Conservation (phyloP, 1,139 yeast genomes). For the Candida sojae region DNA sequence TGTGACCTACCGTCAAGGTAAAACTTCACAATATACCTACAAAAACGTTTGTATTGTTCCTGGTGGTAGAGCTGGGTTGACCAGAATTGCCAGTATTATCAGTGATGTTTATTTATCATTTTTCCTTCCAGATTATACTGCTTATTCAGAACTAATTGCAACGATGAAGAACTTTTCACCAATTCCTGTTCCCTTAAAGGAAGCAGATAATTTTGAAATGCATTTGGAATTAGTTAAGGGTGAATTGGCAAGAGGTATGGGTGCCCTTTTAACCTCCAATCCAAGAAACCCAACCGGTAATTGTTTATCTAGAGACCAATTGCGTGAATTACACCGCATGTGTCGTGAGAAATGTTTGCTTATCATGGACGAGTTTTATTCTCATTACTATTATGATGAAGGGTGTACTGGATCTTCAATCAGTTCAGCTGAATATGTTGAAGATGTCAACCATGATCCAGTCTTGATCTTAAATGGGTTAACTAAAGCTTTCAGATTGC, state of each 20-base stretch:
- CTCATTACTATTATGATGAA: conserved; percentile 64
- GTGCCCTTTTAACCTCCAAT: conserved; percentile 62
- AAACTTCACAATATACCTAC: conserved; percentile 58
- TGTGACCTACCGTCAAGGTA: conserved; percentile 53
- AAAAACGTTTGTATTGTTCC: conserved; percentile 71
- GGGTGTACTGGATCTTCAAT: conserved; percentile 58
- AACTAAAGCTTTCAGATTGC: conserved; percentile 65
- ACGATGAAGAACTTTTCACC: conserved; percentile 68
- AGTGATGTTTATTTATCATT: conserved; percentile 64
- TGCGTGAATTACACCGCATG: conserved; percentile 54
- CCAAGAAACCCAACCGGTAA: conserved; percentile 72
- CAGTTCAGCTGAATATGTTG: conserved; percentile 55
- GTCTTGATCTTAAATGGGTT: conserved; percentile 65
- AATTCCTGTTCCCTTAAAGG: conserved; percentile 65
- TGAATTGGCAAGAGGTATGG: conserved; percentile 63
- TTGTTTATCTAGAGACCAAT: conserved; percentile 54
- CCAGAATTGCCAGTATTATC: conserved; percentile 66
- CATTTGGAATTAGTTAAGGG: conserved; percentile 57
- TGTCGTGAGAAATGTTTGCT: conserved; percentile 60
- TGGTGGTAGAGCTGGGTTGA: conserved; percentile 70
- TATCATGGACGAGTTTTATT: conserved; percentile 70
- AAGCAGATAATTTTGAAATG: conserved; percentile 60
- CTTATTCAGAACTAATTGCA: conserved; percentile 70
- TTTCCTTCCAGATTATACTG: conserved; percentile 70
- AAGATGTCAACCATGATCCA: conserved; percentile 65